Percentiles rank a stretch among this genome's conserved stretches.
phyloP scores from a whole-genome alignment of 73 alveolate genomes.

The Tetrahymena borealis region DNA sequence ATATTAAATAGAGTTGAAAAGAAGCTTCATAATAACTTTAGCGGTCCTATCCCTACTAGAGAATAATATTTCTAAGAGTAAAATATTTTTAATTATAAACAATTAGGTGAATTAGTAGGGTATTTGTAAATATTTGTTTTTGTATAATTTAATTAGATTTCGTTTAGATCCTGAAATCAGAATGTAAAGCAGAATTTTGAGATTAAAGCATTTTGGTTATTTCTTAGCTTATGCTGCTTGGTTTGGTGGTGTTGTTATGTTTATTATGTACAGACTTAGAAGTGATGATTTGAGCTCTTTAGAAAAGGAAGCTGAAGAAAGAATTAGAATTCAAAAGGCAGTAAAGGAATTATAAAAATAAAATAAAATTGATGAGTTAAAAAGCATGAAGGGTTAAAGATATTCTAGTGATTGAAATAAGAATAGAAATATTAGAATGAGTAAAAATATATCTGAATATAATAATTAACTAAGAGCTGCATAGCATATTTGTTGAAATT shows the following conservation, averaged over 20 bases:
- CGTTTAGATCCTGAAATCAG: conserved; percentile 35
- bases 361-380: not conserved
- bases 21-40: not conserved
- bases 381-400: not conserved
- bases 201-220: conserved; percentile 33
- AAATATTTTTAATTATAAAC: not conserved
- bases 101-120: too few species aligned
- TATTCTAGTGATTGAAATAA: not conserved
- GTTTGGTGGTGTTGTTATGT: conserved; percentile 37
- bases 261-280: conserved; percentile 38
- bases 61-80: not conserved
- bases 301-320: conserved; percentile 41
- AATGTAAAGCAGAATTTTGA: conserved; percentile 31
- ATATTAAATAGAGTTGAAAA: not conserved
- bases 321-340: conserved; percentile 6
- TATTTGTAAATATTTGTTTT: too few species aligned
- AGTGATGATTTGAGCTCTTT: conserved; percentile 39
- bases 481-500: too few species aligned
- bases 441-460: too few species aligned
- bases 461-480: too few species aligned
- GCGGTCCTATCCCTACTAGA: not conserved
- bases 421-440: too few species aligned
- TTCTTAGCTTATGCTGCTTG: conserved; percentile 24
- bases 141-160: not conserved
- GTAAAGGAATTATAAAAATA: not conserved